phyloP scores from a whole-genome alignment of 345 rosid species.

The Sapria himalayana region DNA sequence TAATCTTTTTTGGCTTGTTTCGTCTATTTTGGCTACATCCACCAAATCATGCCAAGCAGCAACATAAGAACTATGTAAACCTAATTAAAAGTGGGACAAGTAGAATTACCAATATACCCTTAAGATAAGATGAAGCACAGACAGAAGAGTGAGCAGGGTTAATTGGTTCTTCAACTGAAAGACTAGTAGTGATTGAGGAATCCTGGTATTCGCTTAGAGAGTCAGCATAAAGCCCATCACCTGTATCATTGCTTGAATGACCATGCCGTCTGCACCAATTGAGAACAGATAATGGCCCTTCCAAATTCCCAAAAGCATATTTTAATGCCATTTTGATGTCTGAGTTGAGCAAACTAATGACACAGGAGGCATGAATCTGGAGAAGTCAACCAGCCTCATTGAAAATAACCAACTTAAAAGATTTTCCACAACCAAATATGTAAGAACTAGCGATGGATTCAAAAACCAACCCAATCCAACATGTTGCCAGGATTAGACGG shows the following conservation, averaged over 20 bases:
- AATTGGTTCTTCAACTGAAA: slow-evolving; percentile 33
- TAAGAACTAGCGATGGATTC: too few relatives aligned
- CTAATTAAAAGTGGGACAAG: too few relatives aligned
- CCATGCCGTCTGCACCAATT: slow-evolving; percentile 95
- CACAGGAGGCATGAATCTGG: slow-evolving; percentile 74
- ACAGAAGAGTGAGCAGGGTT: slow-evolving; percentile 37
- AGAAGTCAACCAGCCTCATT: too few relatives aligned
- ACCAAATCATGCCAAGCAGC: too few relatives aligned
- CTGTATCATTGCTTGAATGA: slow-evolving; percentile 33
- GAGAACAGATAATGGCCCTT: slow-evolving; percentile 71
- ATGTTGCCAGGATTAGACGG: too few relatives aligned
- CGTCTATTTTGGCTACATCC: slow-evolving; percentile 61
- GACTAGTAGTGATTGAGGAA: slow-evolving; percentile 23
- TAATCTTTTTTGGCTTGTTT: slow-evolving; percentile 38
- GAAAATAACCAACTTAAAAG: slow-evolving; percentile 5
- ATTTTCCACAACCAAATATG: slow-evolving; percentile 1
- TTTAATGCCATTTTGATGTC: slow-evolving; percentile 77
- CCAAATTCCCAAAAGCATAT: slow-evolving; percentile 63
- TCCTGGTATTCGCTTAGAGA: slow-evolving; percentile 62
- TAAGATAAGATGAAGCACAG: slow-evolving; percentile 32
- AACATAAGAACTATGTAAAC: too few relatives aligned
- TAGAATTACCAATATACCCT: slow-evolving; percentile 17
- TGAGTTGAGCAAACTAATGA: slow-evolving; percentile 64
- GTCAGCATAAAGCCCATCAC: slow-evolving; percentile 67
- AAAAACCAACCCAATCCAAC: too few relatives aligned